Conservation (phyloP, 768 basidiomycete species). For the Termitomyces titanicus region DNA sequence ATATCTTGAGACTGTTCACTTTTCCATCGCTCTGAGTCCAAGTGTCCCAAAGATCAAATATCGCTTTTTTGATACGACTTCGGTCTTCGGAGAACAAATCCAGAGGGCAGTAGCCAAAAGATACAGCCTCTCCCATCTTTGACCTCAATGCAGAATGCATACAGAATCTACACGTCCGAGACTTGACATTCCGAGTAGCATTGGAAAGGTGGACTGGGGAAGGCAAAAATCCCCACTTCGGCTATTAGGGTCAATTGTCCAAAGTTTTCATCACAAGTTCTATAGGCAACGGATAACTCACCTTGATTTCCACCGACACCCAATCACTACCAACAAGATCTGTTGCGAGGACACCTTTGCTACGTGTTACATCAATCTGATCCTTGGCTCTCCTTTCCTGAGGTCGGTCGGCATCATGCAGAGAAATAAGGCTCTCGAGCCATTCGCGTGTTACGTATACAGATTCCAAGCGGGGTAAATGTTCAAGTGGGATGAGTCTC, state of each 20-base stretch:
- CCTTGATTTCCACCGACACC: conserved; percentile 91
- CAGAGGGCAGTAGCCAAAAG: conserved; percentile 75
- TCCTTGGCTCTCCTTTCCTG: conserved; percentile 49
- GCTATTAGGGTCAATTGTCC: conserved; percentile 49
- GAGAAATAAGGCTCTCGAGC: conserved; percentile 49
- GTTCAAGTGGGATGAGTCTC: conserved; percentile 54
- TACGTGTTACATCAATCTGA: conserved; percentile 50
- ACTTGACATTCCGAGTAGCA: conserved; percentile 56
- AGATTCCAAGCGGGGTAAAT: conserved; percentile 55
- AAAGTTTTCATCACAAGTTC: not conserved
- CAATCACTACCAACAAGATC: conserved; percentile 69
- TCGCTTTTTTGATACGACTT: conserved; percentile 56
- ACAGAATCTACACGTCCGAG: conserved; percentile 80
- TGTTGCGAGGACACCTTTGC: conserved; percentile 70
- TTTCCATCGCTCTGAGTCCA: conserved; percentile 67
- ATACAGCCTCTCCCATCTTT: conserved; percentile 31
- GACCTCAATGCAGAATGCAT: conserved; percentile 71
- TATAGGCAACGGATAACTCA: conserved; percentile 24
- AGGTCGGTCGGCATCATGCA: conserved; percentile 53
- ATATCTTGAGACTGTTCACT: conserved; percentile 82
- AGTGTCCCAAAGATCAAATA: conserved; percentile 65
- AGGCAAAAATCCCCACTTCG: conserved; percentile 97
- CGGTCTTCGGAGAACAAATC: conserved; percentile 81
- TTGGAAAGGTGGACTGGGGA: conserved; percentile 54
- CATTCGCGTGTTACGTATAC: conserved; percentile 51